Evolutionary conservation across 2,329 filamentous ascomycete genomes (phyloP).

Genomic region (Aspergillus phoenicis): DNA sequence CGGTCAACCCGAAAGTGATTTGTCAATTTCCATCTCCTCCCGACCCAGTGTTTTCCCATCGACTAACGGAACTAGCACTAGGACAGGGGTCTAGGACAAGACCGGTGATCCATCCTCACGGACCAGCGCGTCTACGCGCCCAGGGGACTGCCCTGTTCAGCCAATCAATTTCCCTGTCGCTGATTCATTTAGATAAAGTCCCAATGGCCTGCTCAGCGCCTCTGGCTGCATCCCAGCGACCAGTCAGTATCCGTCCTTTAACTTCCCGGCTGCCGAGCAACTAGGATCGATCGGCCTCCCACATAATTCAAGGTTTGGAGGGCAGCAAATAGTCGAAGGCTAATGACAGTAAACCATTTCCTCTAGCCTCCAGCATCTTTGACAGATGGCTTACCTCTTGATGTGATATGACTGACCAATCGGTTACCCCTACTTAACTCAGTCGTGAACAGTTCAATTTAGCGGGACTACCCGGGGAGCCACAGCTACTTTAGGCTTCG

Average conservation of each 20-base stretch:
- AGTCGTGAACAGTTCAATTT: background rate
- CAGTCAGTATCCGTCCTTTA: background rate
- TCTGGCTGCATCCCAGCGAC: background rate
- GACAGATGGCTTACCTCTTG: background rate
- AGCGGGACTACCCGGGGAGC: slow-evolving; percentile 3
- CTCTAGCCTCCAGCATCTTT: background rate
- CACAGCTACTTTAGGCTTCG: background rate
- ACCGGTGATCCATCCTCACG: slow-evolving; percentile 14
- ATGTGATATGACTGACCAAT: background rate
- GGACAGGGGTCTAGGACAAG: slow-evolving; percentile 14
- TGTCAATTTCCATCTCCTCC: background rate
- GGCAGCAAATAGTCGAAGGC: slow-evolving; percentile 1
- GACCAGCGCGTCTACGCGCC: slow-evolving; percentile 5
- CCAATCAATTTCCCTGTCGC: background rate
- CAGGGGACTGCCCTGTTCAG: background rate
- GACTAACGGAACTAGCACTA: background rate
- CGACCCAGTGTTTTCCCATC: background rate
- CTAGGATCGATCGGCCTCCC: background rate
- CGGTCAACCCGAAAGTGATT: background rate
- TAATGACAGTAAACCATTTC: background rate
- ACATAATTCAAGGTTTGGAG: background rate
- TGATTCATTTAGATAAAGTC: background rate
- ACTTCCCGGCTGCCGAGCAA: background rate
- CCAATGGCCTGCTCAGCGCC: background rate
- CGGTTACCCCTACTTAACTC: background rate